A percentile compares a stretch with the other conserved stretches of the same genome.
These are phyloP conservation scores for Boletus sp. DNA, from an alignment of 768 basidiomycete species.

Conservation along the genomic window DNA sequence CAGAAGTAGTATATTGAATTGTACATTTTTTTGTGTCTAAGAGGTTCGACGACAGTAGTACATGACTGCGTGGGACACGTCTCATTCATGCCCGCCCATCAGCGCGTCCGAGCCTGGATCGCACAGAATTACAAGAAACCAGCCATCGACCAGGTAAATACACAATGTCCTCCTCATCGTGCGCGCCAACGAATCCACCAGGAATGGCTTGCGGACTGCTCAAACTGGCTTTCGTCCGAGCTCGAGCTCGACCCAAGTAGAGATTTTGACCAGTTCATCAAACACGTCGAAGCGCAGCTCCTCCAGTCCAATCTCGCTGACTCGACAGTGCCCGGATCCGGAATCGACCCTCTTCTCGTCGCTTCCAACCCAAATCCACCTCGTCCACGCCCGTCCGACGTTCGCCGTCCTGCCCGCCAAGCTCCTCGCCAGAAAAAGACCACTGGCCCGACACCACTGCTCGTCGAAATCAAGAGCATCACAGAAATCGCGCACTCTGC, in stretches of 20 bases:
- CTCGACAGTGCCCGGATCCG: conserved; percentile 70
- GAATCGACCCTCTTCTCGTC: conserved; percentile 41
- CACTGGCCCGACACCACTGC: conserved; percentile 46
- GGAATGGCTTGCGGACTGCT: conserved; percentile 80
- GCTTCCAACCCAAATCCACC: conserved; percentile 5
- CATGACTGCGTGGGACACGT: not conserved
- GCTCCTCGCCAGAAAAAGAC: conserved; percentile 19
- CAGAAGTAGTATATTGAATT: too few species aligned
- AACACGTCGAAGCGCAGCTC: conserved; percentile 61
- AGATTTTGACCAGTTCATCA: conserved; percentile 51
- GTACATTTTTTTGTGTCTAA: too few species aligned
- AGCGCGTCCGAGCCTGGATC: conserved; percentile 51
- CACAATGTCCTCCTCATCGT: not conserved
- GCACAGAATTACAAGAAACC: conserved; percentile 57
- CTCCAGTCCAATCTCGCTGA: conserved; percentile 70
- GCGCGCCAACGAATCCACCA: conserved; percentile 26
- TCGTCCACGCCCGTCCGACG: conserved; percentile 3
- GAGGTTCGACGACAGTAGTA: too few species aligned
- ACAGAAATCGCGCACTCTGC: conserved; percentile 86
- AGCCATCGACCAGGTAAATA: conserved; percentile 56
- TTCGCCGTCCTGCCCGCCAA: conserved; percentile 1
- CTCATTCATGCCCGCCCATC: conserved; percentile 21
- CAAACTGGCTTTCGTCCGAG: conserved; percentile 56
- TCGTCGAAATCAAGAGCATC: conserved; percentile 75
- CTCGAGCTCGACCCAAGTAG: conserved; percentile 45